Percentiles rank a stretch among this genome's conserved stretches.
phyloP scores from a whole-genome alignment of 352 stramenopile genomes.

The Phytophthora multivora region DNA sequence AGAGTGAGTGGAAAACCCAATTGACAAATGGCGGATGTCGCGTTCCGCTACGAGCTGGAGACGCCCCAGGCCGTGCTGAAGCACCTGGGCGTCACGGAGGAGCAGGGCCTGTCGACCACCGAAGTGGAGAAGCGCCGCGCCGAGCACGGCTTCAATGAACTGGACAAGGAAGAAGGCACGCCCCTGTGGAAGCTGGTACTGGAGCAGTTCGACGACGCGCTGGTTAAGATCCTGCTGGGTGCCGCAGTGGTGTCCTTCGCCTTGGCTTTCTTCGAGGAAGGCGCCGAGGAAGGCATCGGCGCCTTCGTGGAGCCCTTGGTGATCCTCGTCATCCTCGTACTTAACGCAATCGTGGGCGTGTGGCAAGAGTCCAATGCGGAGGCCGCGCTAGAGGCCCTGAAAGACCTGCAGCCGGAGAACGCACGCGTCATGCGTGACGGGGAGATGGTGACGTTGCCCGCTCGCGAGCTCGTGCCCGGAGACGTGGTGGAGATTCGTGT shows the following conservation, averaged over 20 bases:
- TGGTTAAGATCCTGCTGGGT: slow-evolving; percentile 98
- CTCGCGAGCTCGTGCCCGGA: slow-evolving; percentile 94
- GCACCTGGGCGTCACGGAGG: slow-evolving; percentile 77
- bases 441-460: slow-evolving; percentile 82
- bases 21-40: slow-evolving; percentile 28
- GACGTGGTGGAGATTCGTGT: slow-evolving; percentile 97
- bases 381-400: slow-evolving; percentile 94
- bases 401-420: slow-evolving; percentile 95
- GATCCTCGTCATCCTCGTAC: slow-evolving; percentile 96
- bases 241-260: slow-evolving; percentile 95
- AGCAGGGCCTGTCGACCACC: slow-evolving; percentile 50
- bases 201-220: slow-evolving; percentile 98
- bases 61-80: slow-evolving; percentile 75
- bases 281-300: slow-evolving; percentile 81
- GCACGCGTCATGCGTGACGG: slow-evolving; percentile 89
- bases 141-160: slow-evolving; percentile 83
- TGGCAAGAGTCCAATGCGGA: slow-evolving; percentile 96
- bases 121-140: slow-evolving; percentile 65
- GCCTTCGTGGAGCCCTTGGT: slow-evolving; percentile 97
- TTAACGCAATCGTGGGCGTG: slow-evolving; percentile 97
- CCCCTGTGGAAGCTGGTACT: slow-evolving; percentile 95
- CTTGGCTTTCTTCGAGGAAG: slow-evolving; percentile 93
- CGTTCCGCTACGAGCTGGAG: slow-evolving; percentile 63
- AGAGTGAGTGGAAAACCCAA: slow-evolving; percentile 1
- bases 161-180: slow-evolving; percentile 90